Evolutionary conservation across 2,329 filamentous ascomycete genomes (phyloP), one percentile per base, ranked within the genome.

Genomic region (Coniochaeta hoffmannii): DNA sequence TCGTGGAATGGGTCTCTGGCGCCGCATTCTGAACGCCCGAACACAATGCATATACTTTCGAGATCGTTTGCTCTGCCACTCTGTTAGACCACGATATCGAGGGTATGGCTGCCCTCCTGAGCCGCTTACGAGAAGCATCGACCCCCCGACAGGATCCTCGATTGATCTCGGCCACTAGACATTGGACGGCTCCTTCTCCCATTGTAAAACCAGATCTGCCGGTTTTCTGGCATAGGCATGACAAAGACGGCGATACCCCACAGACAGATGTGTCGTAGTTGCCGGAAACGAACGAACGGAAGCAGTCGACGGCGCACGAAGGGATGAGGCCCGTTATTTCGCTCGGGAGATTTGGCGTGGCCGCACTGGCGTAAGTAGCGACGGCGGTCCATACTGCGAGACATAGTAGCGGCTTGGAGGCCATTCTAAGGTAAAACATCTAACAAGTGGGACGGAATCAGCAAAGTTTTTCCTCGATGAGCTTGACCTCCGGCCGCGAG

Each of bases 111-210:
- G 14, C 1, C 2, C 32, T 12, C 3, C 12, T n/a, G 15, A 14
- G 12, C 4, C 30, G 65, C 61, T 74, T 64, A 68, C 76, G 69
- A 32, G 65, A 62, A 10, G 67, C 66, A 53, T 80, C 76, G 11
- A 69, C 63, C 3, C 73, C 71, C 4, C 71, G 67, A 66, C 88
- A 91, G 17, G 50, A 14, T 69, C 70, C 2, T 77, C 77, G 46
- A 76, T 68, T 68, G 55, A 66, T 70, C 63, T 81, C 78, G 8
- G 80, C 80, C 9, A 80, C 73, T 32, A 88, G 77, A 67, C 88
- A 91, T 64, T 86, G 80, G 59, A 89, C 69, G 4, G 83, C 85
- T 11, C 79, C 87, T 69, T 90, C 88, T n/a, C 86, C 87, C 50
- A 90, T 64, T 1, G 88, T 90, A 62, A 84, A 86, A 10, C 83